Conservation (phyloP, 2,329 filamentous ascomycete species). For the Hypoxylon sp. region DNA sequence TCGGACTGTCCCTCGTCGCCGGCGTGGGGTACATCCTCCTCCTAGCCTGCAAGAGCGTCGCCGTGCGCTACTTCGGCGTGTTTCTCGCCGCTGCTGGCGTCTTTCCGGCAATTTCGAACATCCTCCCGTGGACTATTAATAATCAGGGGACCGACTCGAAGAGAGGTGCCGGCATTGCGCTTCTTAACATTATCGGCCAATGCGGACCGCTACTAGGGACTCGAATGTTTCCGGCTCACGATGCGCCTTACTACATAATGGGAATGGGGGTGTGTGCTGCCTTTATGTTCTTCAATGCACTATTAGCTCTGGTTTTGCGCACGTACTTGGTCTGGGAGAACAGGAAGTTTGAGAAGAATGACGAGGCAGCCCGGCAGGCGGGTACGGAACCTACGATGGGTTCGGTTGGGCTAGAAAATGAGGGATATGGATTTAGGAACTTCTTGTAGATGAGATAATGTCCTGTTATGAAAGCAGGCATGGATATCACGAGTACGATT, state of each 20-base stretch:
- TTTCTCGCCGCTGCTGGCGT: constrained; percentile 71
- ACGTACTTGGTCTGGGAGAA: constrained; percentile 56
- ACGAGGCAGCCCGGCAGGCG: constrained; percentile 48
- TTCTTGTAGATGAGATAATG: constrained; percentile 40
- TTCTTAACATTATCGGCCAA: constrained; percentile 73
- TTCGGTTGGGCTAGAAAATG: constrained; percentile 42
- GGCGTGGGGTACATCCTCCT: constrained; percentile 76
- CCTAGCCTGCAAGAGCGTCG: constrained; percentile 64
- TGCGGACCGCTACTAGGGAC: constrained; percentile 75
- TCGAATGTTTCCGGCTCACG: constrained; percentile 69
- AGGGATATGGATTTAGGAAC: constrained; percentile 50
- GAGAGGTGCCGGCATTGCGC: constrained; percentile 73
- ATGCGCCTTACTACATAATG: constrained; percentile 58
- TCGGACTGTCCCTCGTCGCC: constrained; percentile 69
- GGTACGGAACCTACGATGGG: constrained; percentile 34
- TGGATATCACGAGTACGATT: neutral
- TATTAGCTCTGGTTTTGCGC: constrained; percentile 55
- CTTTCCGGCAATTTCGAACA: constrained; percentile 78
- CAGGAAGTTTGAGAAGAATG: constrained; percentile 52
- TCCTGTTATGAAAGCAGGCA: neutral
- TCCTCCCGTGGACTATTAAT: constrained; percentile 77
- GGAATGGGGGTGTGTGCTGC: constrained; percentile 59
- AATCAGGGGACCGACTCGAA: constrained; percentile 79
- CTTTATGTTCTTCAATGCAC: constrained; percentile 61
- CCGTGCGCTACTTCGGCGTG: constrained; percentile 59